These are phyloP conservation scores for Erythrophleum fordii DNA, from an alignment of 306 rosid species.

Conservation along the genomic window DNA sequence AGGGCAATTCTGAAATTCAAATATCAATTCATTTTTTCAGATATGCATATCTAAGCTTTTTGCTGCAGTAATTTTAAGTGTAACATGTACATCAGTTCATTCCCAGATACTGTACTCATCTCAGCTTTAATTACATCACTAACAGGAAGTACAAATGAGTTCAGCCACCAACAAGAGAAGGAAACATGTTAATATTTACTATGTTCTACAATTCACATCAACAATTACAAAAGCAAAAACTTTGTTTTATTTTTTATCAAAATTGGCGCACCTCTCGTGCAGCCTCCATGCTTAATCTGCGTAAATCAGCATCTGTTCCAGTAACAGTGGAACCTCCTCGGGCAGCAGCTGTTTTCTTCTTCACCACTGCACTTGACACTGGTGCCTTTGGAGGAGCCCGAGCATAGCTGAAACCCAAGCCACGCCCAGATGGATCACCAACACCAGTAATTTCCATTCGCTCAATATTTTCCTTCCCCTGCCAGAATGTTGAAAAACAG, in stretches of 20 bases:
- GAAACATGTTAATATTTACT: background rate
- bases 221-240: conserved; percentile 16
- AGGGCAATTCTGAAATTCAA: conserved; percentile 14
- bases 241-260: background rate
- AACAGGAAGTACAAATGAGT: background rate
- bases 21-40: conserved; percentile 8
- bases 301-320: conserved; percentile 98
- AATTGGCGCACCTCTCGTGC: conserved; percentile 80
- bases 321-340: conserved; percentile 93
- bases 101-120: conserved; percentile 19
- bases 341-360: conserved; percentile 76
- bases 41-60: conserved; percentile 24
- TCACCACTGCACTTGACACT: conserved; percentile 71
- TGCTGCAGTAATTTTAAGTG: background rate
- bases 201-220: conserved; percentile 2
- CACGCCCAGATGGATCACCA: conserved; percentile 98
- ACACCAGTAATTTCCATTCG: conserved; percentile 95
- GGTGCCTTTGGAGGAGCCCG: conserved; percentile 88
- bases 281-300: conserved; percentile 99
- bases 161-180: background rate
- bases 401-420: conserved; percentile 93
- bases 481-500: background rate
- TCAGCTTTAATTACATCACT: conserved; percentile 22
- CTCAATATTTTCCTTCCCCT: conserved; percentile 97
- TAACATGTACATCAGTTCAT: background rate